phyloP scores from a whole-genome alignment of 2,329 filamentous ascomycete species.

The Phaeosphaeria sp. region DNA sequence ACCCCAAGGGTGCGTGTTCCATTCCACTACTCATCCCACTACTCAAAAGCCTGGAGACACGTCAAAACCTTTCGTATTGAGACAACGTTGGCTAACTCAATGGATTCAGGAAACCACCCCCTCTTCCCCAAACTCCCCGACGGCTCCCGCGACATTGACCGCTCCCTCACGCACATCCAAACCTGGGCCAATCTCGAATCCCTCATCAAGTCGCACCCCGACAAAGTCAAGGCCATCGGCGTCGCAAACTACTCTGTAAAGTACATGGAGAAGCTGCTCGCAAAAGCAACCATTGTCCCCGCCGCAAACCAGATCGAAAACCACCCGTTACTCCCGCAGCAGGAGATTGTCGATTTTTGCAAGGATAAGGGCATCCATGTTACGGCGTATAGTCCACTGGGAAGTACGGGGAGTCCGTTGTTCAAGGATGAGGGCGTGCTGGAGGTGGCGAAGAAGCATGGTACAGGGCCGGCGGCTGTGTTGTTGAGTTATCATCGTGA shows the following conservation, averaged over 20 bases:
- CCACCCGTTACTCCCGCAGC: constrained; percentile 73
- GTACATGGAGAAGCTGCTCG: constrained; percentile 58
- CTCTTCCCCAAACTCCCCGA: constrained; percentile 77
- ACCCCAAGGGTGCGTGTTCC: constrained; percentile 66
- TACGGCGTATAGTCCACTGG: constrained; percentile 69
- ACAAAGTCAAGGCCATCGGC: constrained; percentile 58
- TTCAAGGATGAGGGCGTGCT: constrained; percentile 57
- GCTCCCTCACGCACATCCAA: constrained; percentile 72
- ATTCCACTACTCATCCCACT: neutral
- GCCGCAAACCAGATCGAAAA: constrained; percentile 78
- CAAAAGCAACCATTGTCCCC: constrained; percentile 68
- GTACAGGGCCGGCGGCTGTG: constrained; percentile 60
- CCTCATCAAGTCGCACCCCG: constrained; percentile 55
- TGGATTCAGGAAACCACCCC: constrained; percentile 66
- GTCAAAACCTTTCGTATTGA: no score
- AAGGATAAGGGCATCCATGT: constrained; percentile 72
- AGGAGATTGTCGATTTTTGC: constrained; percentile 74
- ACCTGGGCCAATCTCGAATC: constrained; percentile 81
- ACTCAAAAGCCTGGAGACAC: no score
- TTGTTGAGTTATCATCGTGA: constrained; percentile 76
- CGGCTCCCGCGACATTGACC: constrained; percentile 76
- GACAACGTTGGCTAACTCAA: neutral
- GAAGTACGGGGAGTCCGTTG: constrained; percentile 57
- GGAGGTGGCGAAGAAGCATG: constrained; percentile 59
- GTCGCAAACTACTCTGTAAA: constrained; percentile 59